Evolutionary conservation across 1,284 basidiomycete genomes (phyloP), one percentile per base, ranked within the genome.

Genomic region (Sporisorium scitamineum): DNA sequence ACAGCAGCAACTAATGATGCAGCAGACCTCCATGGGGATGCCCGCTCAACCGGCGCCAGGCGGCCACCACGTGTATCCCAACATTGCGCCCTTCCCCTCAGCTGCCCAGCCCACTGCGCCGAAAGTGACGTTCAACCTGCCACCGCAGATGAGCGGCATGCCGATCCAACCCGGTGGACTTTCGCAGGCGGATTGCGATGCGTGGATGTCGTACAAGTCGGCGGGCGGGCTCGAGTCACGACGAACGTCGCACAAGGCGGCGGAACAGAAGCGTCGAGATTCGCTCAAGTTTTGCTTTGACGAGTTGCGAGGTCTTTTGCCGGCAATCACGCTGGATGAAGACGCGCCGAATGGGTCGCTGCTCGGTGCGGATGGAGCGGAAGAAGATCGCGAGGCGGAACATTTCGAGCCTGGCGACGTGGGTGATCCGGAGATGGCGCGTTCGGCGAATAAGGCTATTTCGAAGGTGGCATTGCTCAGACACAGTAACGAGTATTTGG

Each of bases 231-330:
- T 84, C 16, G 87, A 87, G 51, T 84, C 89, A n/a, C 90, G 92
- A 63, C 94, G 94, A 83, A 93, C 93, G 0, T 95, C 94, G 0
- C 96, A 99, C 87, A 98, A 98, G 86, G 94, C 92, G 1, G 96
- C 96, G 0, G 96, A 99, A 86, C 96, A 99, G 85, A 96, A 97
- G 85, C 91, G 96, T 22, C 91, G 96, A 5, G 96, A 99, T 86
- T 94, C 92, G 41, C 90, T 99, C 76, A 99, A 99, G 87, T 92
- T 92, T 11, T 95, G 94, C 18, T 99, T 96, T 84, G 96, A 99
- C 85, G 95, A 97, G 74, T 89, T 99, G 13, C 92, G 96, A 14
- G 86, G 89, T 9, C 88, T 98, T 14, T 89, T 99, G 0, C 96
- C 96, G 0, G 78, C 74, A 29, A 85, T 85, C 55, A 76, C 77